Conservation (phyloP, 2,329 filamentous ascomycete genomes). For the Aspergillus eucalypticola region DNA sequence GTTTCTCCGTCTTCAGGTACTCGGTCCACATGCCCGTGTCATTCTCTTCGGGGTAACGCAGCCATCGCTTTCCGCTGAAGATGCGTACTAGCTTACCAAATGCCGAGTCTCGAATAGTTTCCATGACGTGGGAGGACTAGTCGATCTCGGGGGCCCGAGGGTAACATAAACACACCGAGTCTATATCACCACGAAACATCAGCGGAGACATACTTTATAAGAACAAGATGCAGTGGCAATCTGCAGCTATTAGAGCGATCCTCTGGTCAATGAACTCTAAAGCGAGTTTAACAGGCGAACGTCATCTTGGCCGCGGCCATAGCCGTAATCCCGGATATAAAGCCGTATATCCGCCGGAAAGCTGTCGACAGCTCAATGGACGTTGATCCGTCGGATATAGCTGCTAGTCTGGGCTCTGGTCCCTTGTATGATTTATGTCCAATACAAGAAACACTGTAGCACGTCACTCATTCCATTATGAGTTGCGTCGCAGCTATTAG, state of each 20-base stretch:
- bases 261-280: not conserved
- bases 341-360: not conserved
- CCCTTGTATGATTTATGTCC: not conserved
- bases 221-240: not conserved
- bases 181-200: not conserved
- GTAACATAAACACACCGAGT: not conserved
- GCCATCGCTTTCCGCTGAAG: conserved; percentile 8
- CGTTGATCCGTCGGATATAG: not conserved
- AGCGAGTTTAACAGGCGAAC: not conserved
- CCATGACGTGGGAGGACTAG: conserved; percentile 2
- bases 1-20: conserved; percentile 15
- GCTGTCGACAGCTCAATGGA: not conserved
- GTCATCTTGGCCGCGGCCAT: not conserved
- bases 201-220: not conserved
- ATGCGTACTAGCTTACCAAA: conserved; percentile 26
- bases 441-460: not conserved
- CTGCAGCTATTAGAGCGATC: not conserved
- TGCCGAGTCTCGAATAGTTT: conserved; percentile 22
- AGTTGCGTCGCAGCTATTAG: too few species aligned
- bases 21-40: conserved; percentile 16
- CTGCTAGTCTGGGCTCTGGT: not conserved
- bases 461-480: not conserved
- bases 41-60: conserved; percentile 24
- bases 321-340: not conserved
- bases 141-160: not conserved